A percentile compares a stretch with the other conserved stretches of the same genome.
Conservation (phyloP, 345 rosid species). For the Clarkia xantiana region DNA sequence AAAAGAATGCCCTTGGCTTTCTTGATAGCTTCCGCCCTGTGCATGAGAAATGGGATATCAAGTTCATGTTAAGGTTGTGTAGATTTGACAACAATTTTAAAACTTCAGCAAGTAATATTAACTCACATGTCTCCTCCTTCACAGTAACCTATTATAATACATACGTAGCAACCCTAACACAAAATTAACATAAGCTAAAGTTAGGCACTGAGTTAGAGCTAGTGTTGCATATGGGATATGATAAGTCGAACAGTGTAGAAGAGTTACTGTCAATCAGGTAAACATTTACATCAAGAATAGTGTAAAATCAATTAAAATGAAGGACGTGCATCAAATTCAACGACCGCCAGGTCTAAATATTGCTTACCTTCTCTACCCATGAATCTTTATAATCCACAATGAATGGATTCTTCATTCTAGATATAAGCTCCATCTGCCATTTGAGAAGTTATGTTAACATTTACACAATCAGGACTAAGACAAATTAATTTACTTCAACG, state of each 20-base stretch:
- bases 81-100: slow-evolving; percentile 4
- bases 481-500: too few relatives aligned
- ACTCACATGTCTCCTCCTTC: slow-evolving; percentile 99
- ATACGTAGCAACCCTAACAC: slow-evolving; percentile 89
- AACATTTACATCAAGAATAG: background rate
- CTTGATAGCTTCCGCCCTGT: slow-evolving; percentile 92
- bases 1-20: slow-evolving; percentile 68
- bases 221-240: background rate
- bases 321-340: too few relatives aligned
- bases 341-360: too few relatives aligned
- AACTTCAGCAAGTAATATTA: slow-evolving; percentile 9
- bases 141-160: slow-evolving; percentile 95
- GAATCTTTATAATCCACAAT: slow-evolving; percentile 97
- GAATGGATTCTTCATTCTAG: slow-evolving; percentile 74
- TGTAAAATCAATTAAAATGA: background rate
- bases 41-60: slow-evolving; percentile 4
- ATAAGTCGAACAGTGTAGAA: background rate
- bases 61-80: slow-evolving; percentile 2
- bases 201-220: slow-evolving; percentile 13
- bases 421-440: slow-evolving; percentile 91
- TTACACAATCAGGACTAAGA: background rate
- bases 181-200: slow-evolving; percentile 11
- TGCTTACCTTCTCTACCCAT: slow-evolving; percentile 91
- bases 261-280: too few relatives aligned
- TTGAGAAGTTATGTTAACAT: background rate